Percentiles rank a stretch among this genome's conserved stretches.
Evolutionary conservation across 2,329 filamentous ascomycete genomes (phyloP).

Genomic region (Trichoderma afroharzianum): DNA sequence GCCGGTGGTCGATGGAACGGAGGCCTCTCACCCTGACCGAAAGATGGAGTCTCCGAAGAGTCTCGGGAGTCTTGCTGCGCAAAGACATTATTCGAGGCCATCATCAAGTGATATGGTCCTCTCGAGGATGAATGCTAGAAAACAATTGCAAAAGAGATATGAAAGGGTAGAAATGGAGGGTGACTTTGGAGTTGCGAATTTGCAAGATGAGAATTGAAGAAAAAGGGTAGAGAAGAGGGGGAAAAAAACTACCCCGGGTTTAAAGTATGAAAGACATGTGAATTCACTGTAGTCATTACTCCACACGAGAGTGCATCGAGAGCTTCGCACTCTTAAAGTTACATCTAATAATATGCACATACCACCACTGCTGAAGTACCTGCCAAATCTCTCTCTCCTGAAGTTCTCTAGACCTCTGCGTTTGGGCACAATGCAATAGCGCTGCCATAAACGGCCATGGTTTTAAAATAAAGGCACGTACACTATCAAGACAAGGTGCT

Average conservation of each 20-base stretch:
- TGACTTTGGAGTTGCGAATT: background rate
- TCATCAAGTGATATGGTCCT: fast-evolving
- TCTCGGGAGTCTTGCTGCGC: background rate
- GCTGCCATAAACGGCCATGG: no score
- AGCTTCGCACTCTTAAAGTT: background rate
- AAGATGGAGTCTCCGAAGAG: background rate
- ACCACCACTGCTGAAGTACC: background rate
- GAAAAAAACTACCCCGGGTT: background rate
- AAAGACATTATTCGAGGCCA: background rate
- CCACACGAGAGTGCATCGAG: no score
- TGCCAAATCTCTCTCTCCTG: background rate
- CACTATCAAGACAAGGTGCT: no score
- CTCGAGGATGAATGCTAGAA: background rate
- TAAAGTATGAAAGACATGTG: no score
- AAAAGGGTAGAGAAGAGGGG: background rate
- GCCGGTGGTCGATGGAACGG: background rate
- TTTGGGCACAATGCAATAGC: background rate
- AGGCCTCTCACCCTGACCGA: background rate
- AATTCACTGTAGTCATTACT: no score
- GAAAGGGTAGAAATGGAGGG: background rate
- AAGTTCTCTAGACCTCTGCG: background rate
- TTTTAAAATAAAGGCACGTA: no score
- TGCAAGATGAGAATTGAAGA: background rate
- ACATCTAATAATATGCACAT: background rate
- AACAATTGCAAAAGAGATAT: background rate